These are phyloP conservation scores for Coccomyxa sp. DNA, from an alignment of 139 green algal species.

Conservation along the genomic window DNA sequence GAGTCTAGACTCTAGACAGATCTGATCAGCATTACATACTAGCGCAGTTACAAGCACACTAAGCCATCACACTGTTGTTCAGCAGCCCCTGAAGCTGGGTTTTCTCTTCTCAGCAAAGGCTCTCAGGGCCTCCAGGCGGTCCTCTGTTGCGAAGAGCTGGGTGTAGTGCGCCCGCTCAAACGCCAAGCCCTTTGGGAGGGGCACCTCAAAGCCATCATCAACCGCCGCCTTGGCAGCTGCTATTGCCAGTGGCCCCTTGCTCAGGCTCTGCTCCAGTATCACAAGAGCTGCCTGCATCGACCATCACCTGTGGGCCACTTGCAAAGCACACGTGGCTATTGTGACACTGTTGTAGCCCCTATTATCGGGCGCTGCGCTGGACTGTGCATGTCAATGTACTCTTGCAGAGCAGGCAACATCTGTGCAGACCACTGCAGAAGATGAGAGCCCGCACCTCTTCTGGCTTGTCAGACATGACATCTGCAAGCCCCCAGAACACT, in stretches of 20 bases:
- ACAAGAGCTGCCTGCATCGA: not conserved
- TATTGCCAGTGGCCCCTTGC: not conserved
- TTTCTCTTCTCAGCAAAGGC: conserved; percentile 5
- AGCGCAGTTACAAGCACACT: too few species aligned
- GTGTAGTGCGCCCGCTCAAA: not conserved
- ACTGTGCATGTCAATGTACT: too few species aligned
- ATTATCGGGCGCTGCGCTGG: too few species aligned
- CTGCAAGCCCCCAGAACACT: conserved; percentile 3
- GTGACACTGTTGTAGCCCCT: too few species aligned
- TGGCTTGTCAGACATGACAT: not conserved
- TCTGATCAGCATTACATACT: too few species aligned
- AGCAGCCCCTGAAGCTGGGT: not conserved
- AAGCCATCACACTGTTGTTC: too few species aligned
- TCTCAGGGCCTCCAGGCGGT: not conserved
- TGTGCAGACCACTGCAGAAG: too few species aligned
- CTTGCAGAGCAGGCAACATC: too few species aligned
- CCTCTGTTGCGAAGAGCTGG: not conserved
- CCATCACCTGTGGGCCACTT: not conserved
- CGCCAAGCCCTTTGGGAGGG: not conserved
- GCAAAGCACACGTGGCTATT: not conserved
- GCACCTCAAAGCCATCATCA: not conserved
- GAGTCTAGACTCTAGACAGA: too few species aligned
- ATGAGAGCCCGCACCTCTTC: not conserved
- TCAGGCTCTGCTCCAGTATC: not conserved
- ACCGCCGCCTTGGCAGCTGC: not conserved